A percentile compares a stretch with the other conserved stretches of the same genome.
Evolutionary conservation across 2,329 filamentous ascomycete genomes (phyloP).

Genomic region (Simplicillium aogashimaense): DNA sequence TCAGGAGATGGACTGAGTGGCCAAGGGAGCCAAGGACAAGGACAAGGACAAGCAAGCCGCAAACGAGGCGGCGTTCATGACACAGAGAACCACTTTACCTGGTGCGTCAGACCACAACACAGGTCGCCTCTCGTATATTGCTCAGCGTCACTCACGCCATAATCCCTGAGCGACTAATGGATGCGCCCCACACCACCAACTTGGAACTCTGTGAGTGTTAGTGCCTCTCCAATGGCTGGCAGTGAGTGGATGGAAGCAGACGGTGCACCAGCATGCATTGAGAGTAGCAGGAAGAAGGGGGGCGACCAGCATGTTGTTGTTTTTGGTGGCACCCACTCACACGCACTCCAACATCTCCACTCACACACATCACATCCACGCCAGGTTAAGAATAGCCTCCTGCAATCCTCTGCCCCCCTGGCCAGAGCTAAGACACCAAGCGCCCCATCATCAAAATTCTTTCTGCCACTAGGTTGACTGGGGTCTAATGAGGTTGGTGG

Average conservation of each 20-base stretch:
- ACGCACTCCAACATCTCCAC: background rate
- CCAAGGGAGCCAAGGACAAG: background rate
- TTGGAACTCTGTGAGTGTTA: no score
- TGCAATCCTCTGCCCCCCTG: conserved; percentile 6
- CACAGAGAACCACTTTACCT: background rate
- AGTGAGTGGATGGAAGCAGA: no score
- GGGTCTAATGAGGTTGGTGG: conserved; percentile 21
- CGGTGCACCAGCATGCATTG: no score
- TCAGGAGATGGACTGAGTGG: background rate
- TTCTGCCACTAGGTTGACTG: conserved; percentile 15
- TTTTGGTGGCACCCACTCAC: background rate
- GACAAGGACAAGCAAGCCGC: background rate
- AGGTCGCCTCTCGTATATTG: conserved; percentile 37
- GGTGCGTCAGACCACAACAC: background rate
- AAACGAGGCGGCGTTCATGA: background rate
- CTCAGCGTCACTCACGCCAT: conserved; percentile 29
- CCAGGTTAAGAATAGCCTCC: conserved; percentile 31
- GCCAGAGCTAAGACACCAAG: conserved; percentile 11
- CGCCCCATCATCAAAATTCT: conserved; percentile 18
- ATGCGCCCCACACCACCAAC: conserved; percentile 15
- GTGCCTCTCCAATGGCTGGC: no score
- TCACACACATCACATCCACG: conserved; percentile 13
- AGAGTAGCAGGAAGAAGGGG: no score
- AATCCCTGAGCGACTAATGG: no score
- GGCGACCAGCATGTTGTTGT: background rate